A percentile compares a stretch with the other conserved stretches of the same genome.
Evolutionary conservation across 1,284 basidiomycete genomes (phyloP).

Genomic region (Wallemia hederae): DNA sequence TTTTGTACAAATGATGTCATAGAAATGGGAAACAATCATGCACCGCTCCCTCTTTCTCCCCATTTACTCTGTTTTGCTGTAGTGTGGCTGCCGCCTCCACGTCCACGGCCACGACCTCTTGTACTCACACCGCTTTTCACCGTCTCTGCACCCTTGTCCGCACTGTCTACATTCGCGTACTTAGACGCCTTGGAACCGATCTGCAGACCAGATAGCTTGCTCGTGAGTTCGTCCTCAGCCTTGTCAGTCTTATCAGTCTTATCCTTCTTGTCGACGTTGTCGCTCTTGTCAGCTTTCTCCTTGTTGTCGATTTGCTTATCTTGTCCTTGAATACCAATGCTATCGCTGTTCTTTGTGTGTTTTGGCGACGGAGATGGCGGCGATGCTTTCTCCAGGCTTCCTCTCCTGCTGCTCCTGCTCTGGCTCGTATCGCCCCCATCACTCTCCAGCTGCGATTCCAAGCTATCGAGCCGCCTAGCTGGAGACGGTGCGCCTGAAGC

Average conservation of each 20-base stretch:
- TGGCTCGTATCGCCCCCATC: no score
- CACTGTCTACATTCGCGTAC: not conserved
- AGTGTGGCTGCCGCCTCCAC: not conserved
- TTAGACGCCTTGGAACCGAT: not conserved
- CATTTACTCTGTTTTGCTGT: not conserved
- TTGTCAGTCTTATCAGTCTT: not conserved
- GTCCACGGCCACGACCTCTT: not conserved
- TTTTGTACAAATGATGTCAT: no score
- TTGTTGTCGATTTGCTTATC: no score
- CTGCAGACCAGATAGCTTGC: not conserved
- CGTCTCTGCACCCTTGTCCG: no score
- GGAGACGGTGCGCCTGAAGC: not conserved
- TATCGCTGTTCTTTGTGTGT: not conserved
- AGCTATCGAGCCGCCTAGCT: not conserved
- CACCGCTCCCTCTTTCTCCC: no score
- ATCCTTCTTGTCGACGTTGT: not conserved
- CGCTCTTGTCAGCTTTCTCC: not conserved
- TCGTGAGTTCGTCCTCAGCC: not conserved
- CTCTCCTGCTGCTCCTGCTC: no score
- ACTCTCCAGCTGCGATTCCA: no score
- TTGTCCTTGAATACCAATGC: no score
- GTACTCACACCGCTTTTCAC: no score
- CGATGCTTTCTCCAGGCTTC: no score
- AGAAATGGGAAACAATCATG: no score
- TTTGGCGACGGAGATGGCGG: no score